phyloP scores from a whole-genome alignment of 1,284 basidiomycete genomes.

The Meripilus lineatus region DNA sequence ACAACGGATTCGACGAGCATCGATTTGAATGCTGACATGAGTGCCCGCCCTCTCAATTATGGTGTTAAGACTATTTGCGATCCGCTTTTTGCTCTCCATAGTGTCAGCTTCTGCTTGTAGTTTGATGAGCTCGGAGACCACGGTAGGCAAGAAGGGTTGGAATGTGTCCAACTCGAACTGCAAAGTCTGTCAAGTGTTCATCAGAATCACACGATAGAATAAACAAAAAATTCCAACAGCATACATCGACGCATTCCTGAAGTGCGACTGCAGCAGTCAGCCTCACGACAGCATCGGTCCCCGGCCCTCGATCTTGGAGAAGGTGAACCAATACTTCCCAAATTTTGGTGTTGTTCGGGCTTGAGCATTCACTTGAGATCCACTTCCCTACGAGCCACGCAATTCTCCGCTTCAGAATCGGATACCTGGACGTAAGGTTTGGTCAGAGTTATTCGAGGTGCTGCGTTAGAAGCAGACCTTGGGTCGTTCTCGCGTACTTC shows the following conservation, averaged over 20 bases:
- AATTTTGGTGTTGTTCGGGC: conserved; percentile 57
- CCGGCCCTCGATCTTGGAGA: conserved; percentile 59
- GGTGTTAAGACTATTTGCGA: conserved; percentile 66
- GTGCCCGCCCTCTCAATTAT: conserved; percentile 67
- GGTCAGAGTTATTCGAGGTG: neutral
- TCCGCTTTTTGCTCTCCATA: conserved; percentile 72
- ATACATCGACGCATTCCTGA: conserved; percentile 77
- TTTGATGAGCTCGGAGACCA: conserved; percentile 57
- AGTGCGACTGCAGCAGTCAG: conserved; percentile 76
- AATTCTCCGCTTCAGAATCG: conserved; percentile 84
- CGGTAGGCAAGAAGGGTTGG: conserved; percentile 50
- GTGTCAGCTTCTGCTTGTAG: conserved; percentile 77
- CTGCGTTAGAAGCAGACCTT: too few species aligned
- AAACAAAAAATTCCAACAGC: too few species aligned
- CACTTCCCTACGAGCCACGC: conserved; percentile 89
- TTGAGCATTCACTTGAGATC: conserved; percentile 61
- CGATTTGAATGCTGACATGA: conserved; percentile 37
- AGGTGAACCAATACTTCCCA: conserved; percentile 82
- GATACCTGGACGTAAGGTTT: conserved; percentile 56
- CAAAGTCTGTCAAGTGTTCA: conserved; percentile 56
- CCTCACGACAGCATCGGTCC: conserved; percentile 78
- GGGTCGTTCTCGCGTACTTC: conserved; percentile 57
- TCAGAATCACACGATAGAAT: conserved; percentile 10
- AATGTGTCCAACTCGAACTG: conserved; percentile 57
- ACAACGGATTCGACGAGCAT: neutral